phyloP scores from a whole-genome alignment of 805 yeast genomes.

The Ogataea degrootiae region DNA sequence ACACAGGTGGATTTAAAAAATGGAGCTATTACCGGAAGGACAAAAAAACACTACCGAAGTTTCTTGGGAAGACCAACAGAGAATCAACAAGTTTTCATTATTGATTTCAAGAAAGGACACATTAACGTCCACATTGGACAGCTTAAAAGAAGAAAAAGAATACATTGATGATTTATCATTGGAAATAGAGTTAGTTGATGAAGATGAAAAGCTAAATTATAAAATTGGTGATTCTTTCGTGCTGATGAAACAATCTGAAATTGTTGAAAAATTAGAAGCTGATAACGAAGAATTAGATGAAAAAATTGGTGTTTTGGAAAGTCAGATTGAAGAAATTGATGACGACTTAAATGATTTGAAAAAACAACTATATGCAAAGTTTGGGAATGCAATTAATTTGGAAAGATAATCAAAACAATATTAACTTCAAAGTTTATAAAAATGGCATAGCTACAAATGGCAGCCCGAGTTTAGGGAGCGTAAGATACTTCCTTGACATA shows the following conservation, averaged over 20 bases:
- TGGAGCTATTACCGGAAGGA: constrained; percentile 47
- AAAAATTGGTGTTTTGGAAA: constrained; percentile 42
- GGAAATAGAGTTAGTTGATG: constrained; percentile 83
- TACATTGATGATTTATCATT: constrained; percentile 79
- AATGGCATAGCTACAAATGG: not conserved
- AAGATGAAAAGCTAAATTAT: constrained; percentile 66
- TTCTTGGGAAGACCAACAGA: constrained; percentile 79
- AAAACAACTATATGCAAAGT: constrained; percentile 74
- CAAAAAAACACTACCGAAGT: constrained; percentile 56
- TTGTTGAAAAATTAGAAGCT: constrained; percentile 60
- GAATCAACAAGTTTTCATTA: constrained; percentile 84
- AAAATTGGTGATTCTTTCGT: constrained; percentile 80
- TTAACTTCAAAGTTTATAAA: not conserved
- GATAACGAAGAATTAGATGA: constrained; percentile 52
- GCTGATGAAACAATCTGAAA: constrained; percentile 60
- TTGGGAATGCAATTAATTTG: constrained; percentile 83
- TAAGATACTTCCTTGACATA: too few species aligned
- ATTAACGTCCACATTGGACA: constrained; percentile 43
- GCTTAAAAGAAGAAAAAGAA: constrained; percentile 67
- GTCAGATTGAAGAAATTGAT: constrained; percentile 46
- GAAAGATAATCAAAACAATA: constrained; percentile 44
- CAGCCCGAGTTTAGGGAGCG: too few species aligned
- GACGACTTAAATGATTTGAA: constrained; percentile 58
- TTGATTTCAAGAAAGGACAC: constrained; percentile 68
- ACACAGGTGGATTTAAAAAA: constrained; percentile 2